A percentile compares a stretch with the other conserved stretches of the same genome.
phyloP scores from a whole-genome alignment of 257 asterid species.

The Rubia yunnanensis region DNA sequence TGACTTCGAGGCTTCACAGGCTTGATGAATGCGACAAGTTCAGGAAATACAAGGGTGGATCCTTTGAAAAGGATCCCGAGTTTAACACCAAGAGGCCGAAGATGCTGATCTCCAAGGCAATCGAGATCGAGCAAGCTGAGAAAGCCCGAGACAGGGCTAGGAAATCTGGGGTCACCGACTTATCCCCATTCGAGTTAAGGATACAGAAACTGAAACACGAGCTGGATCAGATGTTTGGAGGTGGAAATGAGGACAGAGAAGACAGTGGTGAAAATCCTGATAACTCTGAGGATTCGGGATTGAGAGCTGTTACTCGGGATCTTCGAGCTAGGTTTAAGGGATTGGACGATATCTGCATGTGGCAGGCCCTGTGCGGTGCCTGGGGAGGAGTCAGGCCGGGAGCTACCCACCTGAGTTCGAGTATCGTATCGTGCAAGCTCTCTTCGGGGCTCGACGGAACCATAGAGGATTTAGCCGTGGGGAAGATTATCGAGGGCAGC shows the following conservation, averaged over 20 bases:
- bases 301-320: constrained; percentile 49
- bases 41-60: constrained; percentile 39
- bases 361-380: constrained; percentile 74
- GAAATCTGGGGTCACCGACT: constrained; percentile 28
- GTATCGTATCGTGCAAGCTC: constrained; percentile 35
- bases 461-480: constrained; percentile 66
- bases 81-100: constrained; percentile 61
- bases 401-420: constrained; percentile 40
- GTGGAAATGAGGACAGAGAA: constrained; percentile 16
- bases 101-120: constrained; percentile 52
- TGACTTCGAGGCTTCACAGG: constrained; percentile 64
- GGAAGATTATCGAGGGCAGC: constrained; percentile 57
- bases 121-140: constrained; percentile 61
- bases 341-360: constrained; percentile 55
- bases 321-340: constrained; percentile 38
- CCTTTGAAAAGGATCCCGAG: constrained; percentile 14
- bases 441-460: constrained; percentile 69
- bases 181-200: constrained; percentile 26
- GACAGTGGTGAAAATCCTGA: constrained; percentile 4
- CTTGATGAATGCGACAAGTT: constrained; percentile 61
- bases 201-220: constrained; percentile 27
- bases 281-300: constrained; percentile 1
- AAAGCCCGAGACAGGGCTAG: constrained; percentile 49
- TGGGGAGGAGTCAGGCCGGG: constrained; percentile 80
- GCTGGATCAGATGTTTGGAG: constrained; percentile 38